A percentile compares a stretch with the other conserved stretches of the same genome.
Evolutionary conservation across 1,284 basidiomycete species (phyloP).

Genomic region (Apiotrichum mycotoxinovorans): DNA sequence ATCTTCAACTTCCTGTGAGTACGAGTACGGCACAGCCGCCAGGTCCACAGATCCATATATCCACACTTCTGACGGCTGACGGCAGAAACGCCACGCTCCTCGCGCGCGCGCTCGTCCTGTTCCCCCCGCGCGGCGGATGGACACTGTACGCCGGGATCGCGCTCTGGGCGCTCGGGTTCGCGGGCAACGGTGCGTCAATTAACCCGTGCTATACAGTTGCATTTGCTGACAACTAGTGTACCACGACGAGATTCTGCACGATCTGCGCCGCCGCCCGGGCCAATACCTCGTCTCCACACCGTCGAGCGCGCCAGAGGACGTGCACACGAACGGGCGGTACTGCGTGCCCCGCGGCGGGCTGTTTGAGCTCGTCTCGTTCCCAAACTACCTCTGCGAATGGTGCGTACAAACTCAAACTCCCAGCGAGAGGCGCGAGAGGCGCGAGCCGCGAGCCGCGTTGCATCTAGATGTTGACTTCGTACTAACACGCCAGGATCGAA

Average conservation of each 20-base stretch:
- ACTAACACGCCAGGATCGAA: slow-evolving; percentile 58
- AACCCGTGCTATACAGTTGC: too few relatives aligned
- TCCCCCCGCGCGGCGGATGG: slow-evolving; percentile 25
- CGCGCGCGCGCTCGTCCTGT: slow-evolving; percentile 27
- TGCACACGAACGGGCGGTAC: slow-evolving; percentile 55
- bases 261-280: slow-evolving; percentile 56
- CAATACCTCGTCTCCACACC: slow-evolving; percentile 22
- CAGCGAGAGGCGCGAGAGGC: too few relatives aligned
- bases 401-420: slow-evolving; percentile 21
- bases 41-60: too few relatives aligned
- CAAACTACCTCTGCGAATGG: slow-evolving; percentile 88
- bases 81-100: slow-evolving; percentile 32
- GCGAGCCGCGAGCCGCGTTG: too few relatives aligned
- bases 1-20: slow-evolving; percentile 73
- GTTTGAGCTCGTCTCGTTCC: slow-evolving; percentile 77
- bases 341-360: slow-evolving; percentile 76
- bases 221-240: slow-evolving; percentile 51
- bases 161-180: slow-evolving; percentile 67
- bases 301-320: slow-evolving; percentile 11
- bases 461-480: too few relatives aligned
- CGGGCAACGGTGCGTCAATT: slow-evolving; percentile 62
- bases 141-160: slow-evolving; percentile 62
- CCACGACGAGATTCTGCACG: slow-evolving; percentile 83
- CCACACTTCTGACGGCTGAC: slow-evolving; percentile 48
- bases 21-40: too few relatives aligned